Conservation (phyloP, 139 green algal species). For the Astrephomene gubernaculifera region DNA sequence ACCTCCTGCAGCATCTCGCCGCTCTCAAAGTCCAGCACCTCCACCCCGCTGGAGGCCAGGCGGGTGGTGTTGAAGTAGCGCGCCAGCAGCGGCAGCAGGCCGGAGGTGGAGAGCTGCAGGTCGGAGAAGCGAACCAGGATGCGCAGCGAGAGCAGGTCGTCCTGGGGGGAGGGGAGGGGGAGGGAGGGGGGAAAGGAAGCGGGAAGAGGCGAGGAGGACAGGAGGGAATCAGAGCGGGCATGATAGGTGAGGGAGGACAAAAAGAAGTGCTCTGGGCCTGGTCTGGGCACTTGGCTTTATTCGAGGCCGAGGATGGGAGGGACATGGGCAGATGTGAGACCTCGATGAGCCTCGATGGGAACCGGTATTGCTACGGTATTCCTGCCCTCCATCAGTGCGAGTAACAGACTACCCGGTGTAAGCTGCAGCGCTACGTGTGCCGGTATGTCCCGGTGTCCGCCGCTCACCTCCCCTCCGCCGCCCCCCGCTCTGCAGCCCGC, state of each 20-base stretch:
- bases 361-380: background rate
- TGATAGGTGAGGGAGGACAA: background rate
- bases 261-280: background rate
- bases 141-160: background rate
- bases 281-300: too few relatives aligned
- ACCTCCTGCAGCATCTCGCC: slow-evolving; percentile 26
- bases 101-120: background rate
- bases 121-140: slow-evolving; percentile 8
- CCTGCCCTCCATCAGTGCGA: background rate
- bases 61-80: background rate
- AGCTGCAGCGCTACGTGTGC: background rate
- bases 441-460: too few relatives aligned
- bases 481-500: background rate
- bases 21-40: slow-evolving; percentile 44
- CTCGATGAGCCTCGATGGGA: background rate
- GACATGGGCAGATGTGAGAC: background rate
- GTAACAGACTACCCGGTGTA: background rate
- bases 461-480: background rate
- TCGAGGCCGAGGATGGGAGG: too few relatives aligned
- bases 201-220: background rate
- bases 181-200: background rate
- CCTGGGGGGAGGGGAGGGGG: background rate
- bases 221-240: background rate
- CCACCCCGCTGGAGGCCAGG: slow-evolving; percentile 10
- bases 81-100: slow-evolving; percentile 8